phyloP scores from a whole-genome alignment of 768 basidiomycete species.

The Boletus vermiculosoides region DNA sequence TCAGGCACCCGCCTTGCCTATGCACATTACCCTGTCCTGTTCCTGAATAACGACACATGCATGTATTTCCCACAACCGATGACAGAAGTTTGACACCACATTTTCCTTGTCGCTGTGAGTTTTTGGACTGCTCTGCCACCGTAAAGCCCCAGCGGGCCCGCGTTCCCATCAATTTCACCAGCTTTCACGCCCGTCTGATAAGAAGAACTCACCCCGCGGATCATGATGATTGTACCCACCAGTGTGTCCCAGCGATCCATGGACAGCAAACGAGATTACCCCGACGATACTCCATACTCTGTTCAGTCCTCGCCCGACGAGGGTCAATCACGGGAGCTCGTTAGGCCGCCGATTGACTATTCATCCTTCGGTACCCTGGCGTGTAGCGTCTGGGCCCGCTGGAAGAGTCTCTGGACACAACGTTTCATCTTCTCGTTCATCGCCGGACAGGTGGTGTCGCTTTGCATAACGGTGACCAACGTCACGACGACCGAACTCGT shows the following conservation, averaged over 20 bases:
- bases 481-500: constrained; percentile 82
- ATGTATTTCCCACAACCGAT: background rate
- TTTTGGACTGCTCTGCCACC: background rate
- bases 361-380: constrained; percentile 55
- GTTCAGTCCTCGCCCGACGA: background rate
- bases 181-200: constrained; percentile 12
- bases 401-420: constrained; percentile 75
- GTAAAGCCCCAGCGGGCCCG: background rate
- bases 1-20: constrained; percentile 1
- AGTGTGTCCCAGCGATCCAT: constrained; percentile 21
- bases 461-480: constrained; percentile 89
- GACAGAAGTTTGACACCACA: constrained; percentile 19
- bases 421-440: constrained; percentile 68
- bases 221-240: background rate
- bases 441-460: constrained; percentile 78
- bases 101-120: background rate
- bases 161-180: constrained; percentile 6
- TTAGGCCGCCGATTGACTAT: constrained; percentile 65
- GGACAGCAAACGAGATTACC: constrained; percentile 24
- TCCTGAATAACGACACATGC: background rate
- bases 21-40: background rate
- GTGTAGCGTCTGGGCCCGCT: constrained; percentile 54
- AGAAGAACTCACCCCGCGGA: background rate
- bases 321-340: background rate
- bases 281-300: constrained; percentile 10